Base-by-base conservation (phyloP, 73 alveolate genomes). In the Paramecium octaurelia region DNA sequence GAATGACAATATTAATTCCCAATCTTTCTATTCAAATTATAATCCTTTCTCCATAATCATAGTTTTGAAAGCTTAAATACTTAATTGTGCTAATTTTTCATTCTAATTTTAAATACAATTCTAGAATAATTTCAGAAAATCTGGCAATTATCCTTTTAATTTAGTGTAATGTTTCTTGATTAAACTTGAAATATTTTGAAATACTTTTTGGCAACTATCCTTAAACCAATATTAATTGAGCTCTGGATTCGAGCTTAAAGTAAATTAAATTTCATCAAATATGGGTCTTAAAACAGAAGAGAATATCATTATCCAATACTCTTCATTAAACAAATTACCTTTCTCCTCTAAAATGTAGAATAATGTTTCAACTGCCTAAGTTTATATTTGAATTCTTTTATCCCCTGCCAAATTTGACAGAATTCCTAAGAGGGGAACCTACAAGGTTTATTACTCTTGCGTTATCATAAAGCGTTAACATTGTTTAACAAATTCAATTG, bases 351-450 rank as follows among this genome's bases (percentile, higher is more conserved):
- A 54, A 14, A 89, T 40, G 18, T 71, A 36, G 21, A 89, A 89
- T 43, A 89, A 35, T 10, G 94, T 59, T 43, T 89, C 94, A 38
- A 89, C 75, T 6, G 92, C 50, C 10, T 54, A 31, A 27, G 80
- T 60, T 89, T 89, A 71, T 8, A 89, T 48, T 44, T 71, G 38
- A 40, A 77, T 64, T 34, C 94, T 70, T 50, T 73, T 77, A 29
- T 89, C 94, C 2, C 94, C 94, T 8, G 92, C 76, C 8, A 89
- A 70, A 16, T 36, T 54, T 24, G 94, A 69, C 29, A 89, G 31
- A 24, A 89, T 83, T 44, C 94, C 94, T 46, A 89, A 54, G 4
- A 89, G 43, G 5, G 94, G 94, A n/a, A 89, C 94, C 86, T 88
- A 71, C 16, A 16, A n/a, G 9, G 57, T 70, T 31, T 27, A 11